Evolutionary conservation across 768 basidiomycete genomes (phyloP), one percentile per base, ranked within the genome.

Genomic region (Megacollybia marginata): DNA sequence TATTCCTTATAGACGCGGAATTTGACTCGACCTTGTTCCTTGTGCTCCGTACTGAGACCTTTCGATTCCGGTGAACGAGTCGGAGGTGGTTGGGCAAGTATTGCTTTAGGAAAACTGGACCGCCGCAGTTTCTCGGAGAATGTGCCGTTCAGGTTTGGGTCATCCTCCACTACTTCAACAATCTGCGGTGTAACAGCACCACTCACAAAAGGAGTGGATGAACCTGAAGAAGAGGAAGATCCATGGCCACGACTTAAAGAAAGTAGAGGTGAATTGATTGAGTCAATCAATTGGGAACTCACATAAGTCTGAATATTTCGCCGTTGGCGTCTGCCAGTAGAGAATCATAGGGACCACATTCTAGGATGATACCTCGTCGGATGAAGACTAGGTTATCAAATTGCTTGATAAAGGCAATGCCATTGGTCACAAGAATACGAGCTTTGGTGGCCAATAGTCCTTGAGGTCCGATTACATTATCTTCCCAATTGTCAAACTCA

Each of bases 391-490:
- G 68, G 43, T 83, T 74, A 58, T 93, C 87, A 48, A 90, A 88
- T 49, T 88, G 72, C 44, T 76, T 75, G 34, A 93, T 71, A 59
- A 88, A 93, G n/a, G 90, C 77, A 47, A 94, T 80, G 50, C 82
- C 83, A 63, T 95, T 93, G 38, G 92, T 95, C 46, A 92, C 88
- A 4, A 94, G 67, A 48, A 94, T 75, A 31, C 92, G 74, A 9
- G 91, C 91, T 64, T 94, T 94, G 13, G 79, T 76, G 8, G 86
- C 78, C 33, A 95, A 79, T 1, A 95, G 58, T 48, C 92, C 92
- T 52, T 80, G 70, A 2, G 92, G 91, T 2, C 92, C 92, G 49
- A 95, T 85, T 36, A 94, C 88, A 46, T 88, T 75, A 57, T 92
- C 91, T 87, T 52, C 23, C 15, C 15, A 35, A 23, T 35, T 33